Evolutionary conservation across 306 rosid genomes (phyloP).

Genomic region (Medicago truncatula): DNA sequence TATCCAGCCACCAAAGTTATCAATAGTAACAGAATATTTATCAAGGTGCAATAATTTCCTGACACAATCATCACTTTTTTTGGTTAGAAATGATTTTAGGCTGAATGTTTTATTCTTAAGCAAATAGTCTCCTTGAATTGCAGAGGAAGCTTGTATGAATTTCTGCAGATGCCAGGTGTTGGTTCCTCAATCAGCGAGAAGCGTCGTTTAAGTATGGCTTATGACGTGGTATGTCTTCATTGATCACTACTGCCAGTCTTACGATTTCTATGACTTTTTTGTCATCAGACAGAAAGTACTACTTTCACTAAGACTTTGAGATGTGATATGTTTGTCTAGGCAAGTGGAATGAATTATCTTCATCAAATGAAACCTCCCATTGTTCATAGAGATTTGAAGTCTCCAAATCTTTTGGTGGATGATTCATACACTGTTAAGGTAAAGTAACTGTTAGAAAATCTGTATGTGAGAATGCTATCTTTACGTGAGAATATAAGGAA

Average conservation of each 20-base stretch:
- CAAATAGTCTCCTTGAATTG: conserved; percentile 47
- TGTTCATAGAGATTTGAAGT: conserved; percentile 95
- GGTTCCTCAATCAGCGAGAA: conserved; percentile 68
- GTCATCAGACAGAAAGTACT: conserved; percentile 14
- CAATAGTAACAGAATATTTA: conserved; percentile 95
- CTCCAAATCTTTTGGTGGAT: conserved; percentile 96
- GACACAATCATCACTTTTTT: conserved; percentile 27
- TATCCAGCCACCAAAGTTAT: conserved; percentile 82
- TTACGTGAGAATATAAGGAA: too few species aligned
- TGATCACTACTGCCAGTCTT: conserved; percentile 31
- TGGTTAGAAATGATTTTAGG: conserved; percentile 22
- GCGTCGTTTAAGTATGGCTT: conserved; percentile 84
- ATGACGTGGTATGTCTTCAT: conserved; percentile 75
- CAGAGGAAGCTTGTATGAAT: conserved; percentile 94
- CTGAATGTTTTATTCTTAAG: conserved; percentile 35
- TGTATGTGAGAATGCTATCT: too few species aligned
- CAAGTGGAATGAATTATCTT: conserved; percentile 96
- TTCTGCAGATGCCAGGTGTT: conserved; percentile 70
- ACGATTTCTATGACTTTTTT: conserved; percentile 17
- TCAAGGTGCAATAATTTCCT: conserved; percentile 66
- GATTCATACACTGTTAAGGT: conserved; percentile 88
- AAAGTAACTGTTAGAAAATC: conserved; percentile 58
- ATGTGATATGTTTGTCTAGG: conserved; percentile 60
- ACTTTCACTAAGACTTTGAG: conserved; percentile 24
- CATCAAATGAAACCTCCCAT: conserved; percentile 92